phyloP scores from a whole-genome alignment of 129 eudicot genomes.

The carrot (Daucus carota) region DNA sequence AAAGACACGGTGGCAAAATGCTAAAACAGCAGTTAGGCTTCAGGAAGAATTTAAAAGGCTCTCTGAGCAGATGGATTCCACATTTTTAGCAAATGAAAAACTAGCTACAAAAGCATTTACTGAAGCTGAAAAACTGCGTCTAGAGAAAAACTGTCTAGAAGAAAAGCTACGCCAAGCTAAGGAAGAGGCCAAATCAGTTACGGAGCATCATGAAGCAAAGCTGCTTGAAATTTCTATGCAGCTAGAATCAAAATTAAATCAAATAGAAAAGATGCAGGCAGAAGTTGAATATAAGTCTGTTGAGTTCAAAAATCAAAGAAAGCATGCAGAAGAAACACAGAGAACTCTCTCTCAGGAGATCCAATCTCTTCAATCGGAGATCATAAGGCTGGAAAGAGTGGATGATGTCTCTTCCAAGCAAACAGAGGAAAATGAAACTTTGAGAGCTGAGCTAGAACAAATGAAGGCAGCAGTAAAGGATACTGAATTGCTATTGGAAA shows the following conservation, averaged over 20 bases:
- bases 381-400: constrained; percentile 33
- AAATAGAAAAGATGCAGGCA: constrained; percentile 37
- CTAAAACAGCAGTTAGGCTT: constrained; percentile 65
- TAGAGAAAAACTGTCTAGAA: constrained; percentile 52
- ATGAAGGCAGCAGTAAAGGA: constrained; percentile 29
- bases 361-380: constrained; percentile 26
- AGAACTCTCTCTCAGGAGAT: constrained; percentile 26
- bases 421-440: constrained; percentile 20
- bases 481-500: constrained; percentile 26
- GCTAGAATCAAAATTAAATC: constrained; percentile 30
- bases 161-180: constrained; percentile 42
- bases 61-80: constrained; percentile 68
- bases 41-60: constrained; percentile 81
- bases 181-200: constrained; percentile 37
- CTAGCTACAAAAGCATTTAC: constrained; percentile 60
- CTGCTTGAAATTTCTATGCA: constrained; percentile 37
- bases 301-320: constrained; percentile 39
- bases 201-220: constrained; percentile 43
- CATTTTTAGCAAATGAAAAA: constrained; percentile 77
- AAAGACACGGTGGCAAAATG: constrained; percentile 62
- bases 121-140: constrained; percentile 64
- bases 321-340: constrained; percentile 33
- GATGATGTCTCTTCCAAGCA: constrained; percentile 21
- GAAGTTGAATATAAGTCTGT: constrained; percentile 35
- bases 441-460: constrained; percentile 38